phyloP scores from a whole-genome alignment of 305 asterid genomes.

The Ilex paraguariensis region DNA sequence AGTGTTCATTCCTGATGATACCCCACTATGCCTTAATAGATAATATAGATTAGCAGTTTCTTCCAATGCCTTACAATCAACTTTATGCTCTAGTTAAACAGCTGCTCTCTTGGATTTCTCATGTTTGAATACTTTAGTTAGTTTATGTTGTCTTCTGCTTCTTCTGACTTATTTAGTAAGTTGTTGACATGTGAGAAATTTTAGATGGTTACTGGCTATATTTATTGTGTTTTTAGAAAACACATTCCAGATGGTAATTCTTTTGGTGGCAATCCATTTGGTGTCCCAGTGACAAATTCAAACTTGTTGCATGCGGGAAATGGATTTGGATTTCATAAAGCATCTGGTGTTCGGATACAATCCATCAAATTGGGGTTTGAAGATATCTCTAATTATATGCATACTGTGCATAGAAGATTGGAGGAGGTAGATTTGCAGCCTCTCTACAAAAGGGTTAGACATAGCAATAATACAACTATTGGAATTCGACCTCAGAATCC shows the following conservation, averaged over 20 bases:
- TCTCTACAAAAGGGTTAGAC: background rate
- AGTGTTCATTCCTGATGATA: no score
- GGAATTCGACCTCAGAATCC: background rate
- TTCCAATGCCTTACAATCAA: no score
- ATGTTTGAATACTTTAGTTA: background rate
- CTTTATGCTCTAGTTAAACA: background rate
- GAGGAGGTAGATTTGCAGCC: background rate
- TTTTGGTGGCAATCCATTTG: conserved; percentile 5
- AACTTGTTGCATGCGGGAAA: conserved; percentile 1
- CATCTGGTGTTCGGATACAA: background rate
- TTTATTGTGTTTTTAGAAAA: background rate
- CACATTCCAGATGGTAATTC: conserved; percentile 1
- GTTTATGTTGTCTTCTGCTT: background rate
- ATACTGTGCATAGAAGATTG: background rate
- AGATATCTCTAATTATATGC: background rate
- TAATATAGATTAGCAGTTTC: no score
- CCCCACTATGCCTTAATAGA: no score
- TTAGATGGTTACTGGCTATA: background rate
- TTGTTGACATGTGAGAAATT: background rate
- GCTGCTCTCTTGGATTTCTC: background rate
- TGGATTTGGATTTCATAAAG: background rate
- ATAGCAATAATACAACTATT: background rate
- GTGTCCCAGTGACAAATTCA: conserved; percentile 1
- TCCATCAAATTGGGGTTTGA: background rate
- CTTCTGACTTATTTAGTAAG: background rate